phyloP scores from a whole-genome alignment of 805 yeast species.

The Candida andamanensis region DNA sequence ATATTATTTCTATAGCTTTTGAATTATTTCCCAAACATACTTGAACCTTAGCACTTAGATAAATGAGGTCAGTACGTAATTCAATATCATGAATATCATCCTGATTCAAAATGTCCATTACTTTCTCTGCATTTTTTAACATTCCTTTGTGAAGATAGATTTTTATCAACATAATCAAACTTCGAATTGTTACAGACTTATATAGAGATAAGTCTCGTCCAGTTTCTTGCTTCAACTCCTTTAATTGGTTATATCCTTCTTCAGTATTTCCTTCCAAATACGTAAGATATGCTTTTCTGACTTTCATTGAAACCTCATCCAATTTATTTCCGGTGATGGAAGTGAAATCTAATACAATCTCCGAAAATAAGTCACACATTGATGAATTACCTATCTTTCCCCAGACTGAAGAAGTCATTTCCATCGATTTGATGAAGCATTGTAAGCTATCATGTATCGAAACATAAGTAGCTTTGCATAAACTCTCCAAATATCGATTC shows the following conservation, averaged over 20 bases:
- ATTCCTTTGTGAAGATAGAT: conserved; percentile 36
- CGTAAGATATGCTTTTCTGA: conserved; percentile 34
- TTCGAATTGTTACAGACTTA: conserved; percentile 37
- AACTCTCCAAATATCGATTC: conserved; percentile 46
- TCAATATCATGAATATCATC: conserved; percentile 29
- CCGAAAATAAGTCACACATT: conserved; percentile 44
- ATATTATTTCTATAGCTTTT: conserved; percentile 21
- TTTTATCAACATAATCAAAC: conserved; percentile 34
- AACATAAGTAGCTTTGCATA: conserved; percentile 51
- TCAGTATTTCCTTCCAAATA: conserved; percentile 39
- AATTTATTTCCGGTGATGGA: conserved; percentile 21
- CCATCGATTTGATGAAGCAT: conserved; percentile 43
- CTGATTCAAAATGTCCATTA: conserved; percentile 26
- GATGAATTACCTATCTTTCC: conserved; percentile 44
- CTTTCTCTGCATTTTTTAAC: conserved; percentile 24
- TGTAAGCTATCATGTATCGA: conserved; percentile 44
- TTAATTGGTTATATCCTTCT: conserved; percentile 31
- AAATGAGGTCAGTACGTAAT: conserved; percentile 21
- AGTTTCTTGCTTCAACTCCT: conserved; percentile 21
- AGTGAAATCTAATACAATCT: conserved; percentile 40
- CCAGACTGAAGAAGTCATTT: conserved; percentile 46
- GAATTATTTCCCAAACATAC: conserved; percentile 27
- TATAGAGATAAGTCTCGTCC: conserved; percentile 33
- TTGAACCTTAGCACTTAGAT: conserved; percentile 26
- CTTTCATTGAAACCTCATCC: conserved; percentile 34